Evolutionary conservation across 495 filamentous ascomycete genomes (phyloP).

Genomic region (Penicillium lividum): DNA sequence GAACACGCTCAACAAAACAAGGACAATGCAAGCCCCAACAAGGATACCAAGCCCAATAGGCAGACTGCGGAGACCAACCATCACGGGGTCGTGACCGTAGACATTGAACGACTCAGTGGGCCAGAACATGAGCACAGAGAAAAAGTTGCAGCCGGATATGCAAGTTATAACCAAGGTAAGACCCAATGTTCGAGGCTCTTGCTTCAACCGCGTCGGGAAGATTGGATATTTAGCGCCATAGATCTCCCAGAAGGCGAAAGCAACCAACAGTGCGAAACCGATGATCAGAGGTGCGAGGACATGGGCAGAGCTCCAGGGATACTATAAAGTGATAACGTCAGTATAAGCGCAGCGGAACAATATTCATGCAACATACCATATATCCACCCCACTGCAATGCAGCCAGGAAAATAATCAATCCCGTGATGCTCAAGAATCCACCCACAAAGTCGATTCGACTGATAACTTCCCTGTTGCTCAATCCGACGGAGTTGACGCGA

Average conservation of each 20-base stretch:
- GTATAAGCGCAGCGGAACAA: not conserved
- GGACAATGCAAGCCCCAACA: slow-evolving; percentile 60
- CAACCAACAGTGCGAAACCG: slow-evolving; percentile 53
- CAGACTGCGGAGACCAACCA: slow-evolving; percentile 65
- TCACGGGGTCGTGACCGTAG: slow-evolving; percentile 67
- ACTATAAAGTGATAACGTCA: slow-evolving; percentile 34
- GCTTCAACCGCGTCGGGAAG: slow-evolving; percentile 62
- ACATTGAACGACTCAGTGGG: slow-evolving; percentile 74
- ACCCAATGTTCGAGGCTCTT: slow-evolving; percentile 61
- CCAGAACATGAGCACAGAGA: slow-evolving; percentile 73
- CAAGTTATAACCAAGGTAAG: slow-evolving; percentile 72
- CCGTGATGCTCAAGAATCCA: slow-evolving; percentile 64
- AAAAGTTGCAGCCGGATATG: slow-evolving; percentile 75
- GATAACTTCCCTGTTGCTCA: slow-evolving; percentile 52
- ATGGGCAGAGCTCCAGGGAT: slow-evolving; percentile 58
- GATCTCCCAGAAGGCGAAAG: slow-evolving; percentile 61
- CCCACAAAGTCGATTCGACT: slow-evolving; percentile 65
- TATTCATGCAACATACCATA: slow-evolving; percentile 40
- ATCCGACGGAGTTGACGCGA: slow-evolving; percentile 53
- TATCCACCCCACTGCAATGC: slow-evolving; percentile 71
- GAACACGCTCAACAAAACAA: slow-evolving; percentile 60
- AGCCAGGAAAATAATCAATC: slow-evolving; percentile 65
- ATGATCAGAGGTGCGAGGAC: slow-evolving; percentile 61
- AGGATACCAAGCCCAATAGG: slow-evolving; percentile 67
- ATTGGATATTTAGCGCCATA: slow-evolving; percentile 65